Evolutionary conservation across 176 grass and related monocot genomes (phyloP), one percentile per base, ranked within the genome.

Genomic region (Aegilops longissima): DNA sequence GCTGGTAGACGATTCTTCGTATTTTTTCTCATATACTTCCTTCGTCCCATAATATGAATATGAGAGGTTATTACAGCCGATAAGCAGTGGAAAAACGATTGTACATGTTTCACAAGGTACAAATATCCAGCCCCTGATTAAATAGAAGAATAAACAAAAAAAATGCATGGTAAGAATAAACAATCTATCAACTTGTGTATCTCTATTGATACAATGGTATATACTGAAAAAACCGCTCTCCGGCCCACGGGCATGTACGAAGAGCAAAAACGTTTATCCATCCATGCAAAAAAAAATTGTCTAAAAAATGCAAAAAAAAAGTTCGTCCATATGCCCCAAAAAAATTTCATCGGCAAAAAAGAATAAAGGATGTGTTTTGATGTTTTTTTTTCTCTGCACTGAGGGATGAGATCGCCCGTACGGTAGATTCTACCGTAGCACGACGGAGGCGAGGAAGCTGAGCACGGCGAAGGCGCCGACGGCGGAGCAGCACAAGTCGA

Each of bases 381-480:
- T 67, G 65, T 30, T 12, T 33, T 18, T 17, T 9, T 45, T 69
- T 14, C 66, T 54, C 6, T 69, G 5, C 29, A 67, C 27, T 8
- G 66, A 35, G 33, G 20, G 67, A 70, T 70, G 33, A 21, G 88
- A 90, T 73, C 35, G 11, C n/a, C 16, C 58, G 0, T 54, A 54
- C 16, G 86, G 92, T 54, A 54, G 51, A 54, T 6, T 54, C 54
- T 59, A 59, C 54, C 54, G 54, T 9, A 59, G 54, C 54, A 59
- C 18, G 18, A 9, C 54, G 54, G 54, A 59, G 54, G 54, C 54
- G 54, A 59, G 54, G 18, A 59, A 59, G 54, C 54, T 59, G 54
- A 59, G 54, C 54, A 59, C 54, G 18, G 54, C 54, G 54, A 59
- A 18, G 54, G 54, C 54, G 17, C 54, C 54, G 54, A 59, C 54